Evolutionary conservation across 78 protist species (phyloP).

Genomic region (Cavenderia fasciculata): DNA sequence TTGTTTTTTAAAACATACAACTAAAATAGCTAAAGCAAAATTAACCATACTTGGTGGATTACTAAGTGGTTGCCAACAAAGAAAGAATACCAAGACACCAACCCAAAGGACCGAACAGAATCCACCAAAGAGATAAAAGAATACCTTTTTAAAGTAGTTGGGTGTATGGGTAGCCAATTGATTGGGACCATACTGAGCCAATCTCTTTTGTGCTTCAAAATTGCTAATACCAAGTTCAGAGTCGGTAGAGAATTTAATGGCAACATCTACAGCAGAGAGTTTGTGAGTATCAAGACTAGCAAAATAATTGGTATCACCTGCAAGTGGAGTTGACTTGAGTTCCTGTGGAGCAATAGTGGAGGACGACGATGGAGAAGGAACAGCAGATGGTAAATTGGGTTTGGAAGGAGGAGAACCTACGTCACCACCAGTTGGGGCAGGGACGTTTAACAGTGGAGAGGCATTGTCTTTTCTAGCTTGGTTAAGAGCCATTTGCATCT

Average conservation of each 20-base stretch:
- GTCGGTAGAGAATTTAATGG: not conserved
- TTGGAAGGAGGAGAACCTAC: no score
- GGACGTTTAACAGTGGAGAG: no score
- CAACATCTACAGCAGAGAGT: not conserved
- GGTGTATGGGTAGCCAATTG: not conserved
- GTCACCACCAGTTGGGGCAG: no score
- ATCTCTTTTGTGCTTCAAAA: not conserved
- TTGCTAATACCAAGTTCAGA: not conserved
- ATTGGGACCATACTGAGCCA: constrained; percentile 4
- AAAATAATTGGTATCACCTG: not conserved
- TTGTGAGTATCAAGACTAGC: not conserved
- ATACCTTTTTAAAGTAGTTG: not conserved
- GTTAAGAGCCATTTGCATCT: no score
- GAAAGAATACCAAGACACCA: constrained; percentile 73
- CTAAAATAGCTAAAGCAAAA: not conserved
- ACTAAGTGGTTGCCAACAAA: constrained; percentile 57
- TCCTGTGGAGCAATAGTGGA: no score
- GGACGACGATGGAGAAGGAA: not conserved
- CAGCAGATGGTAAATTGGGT: not conserved
- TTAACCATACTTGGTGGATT: constrained; percentile 1
- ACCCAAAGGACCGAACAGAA: constrained; percentile 81
- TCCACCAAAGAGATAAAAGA: constrained; percentile 45
- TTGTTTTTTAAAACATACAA: not conserved
- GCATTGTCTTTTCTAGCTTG: no score
- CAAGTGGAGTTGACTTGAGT: not conserved